Conservation (phyloP, 1,284 basidiomycete species). For the Stygiomarasmius scandens region DNA sequence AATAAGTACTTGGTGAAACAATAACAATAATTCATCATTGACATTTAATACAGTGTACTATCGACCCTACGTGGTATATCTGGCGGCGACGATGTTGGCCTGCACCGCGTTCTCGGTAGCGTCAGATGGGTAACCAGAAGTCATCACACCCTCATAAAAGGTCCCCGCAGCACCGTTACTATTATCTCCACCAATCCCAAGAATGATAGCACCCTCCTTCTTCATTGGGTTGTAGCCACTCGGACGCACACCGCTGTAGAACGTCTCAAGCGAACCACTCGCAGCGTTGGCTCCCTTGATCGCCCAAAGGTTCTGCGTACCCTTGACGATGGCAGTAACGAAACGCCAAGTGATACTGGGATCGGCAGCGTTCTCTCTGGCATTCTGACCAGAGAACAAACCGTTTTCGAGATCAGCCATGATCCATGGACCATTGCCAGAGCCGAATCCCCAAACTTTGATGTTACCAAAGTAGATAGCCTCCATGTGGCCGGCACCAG, state of each 20-base stretch:
- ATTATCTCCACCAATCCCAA: conserved; percentile 4
- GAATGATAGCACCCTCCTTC: conserved; percentile 14
- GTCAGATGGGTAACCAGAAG: no score
- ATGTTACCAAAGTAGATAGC: conserved; percentile 1
- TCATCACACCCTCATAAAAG: no score
- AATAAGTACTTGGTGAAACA: no score
- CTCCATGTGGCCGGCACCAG: background rate
- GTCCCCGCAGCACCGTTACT: no score
- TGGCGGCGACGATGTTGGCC: no score
- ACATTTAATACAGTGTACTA: no score
- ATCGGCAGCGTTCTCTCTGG: background rate
- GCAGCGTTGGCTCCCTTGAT: conserved; percentile 9
- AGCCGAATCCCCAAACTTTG: background rate
- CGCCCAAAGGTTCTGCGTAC: conserved; percentile 1
- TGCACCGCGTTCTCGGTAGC: no score
- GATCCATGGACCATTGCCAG: conserved; percentile 2
- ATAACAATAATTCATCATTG: no score
- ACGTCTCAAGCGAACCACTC: background rate
- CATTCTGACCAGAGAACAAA: background rate
- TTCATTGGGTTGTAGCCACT: background rate
- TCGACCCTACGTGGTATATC: no score
- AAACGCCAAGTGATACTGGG: conserved; percentile 6
- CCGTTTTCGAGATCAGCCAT: background rate
- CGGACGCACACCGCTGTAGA: background rate
- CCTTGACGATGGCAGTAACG: conserved; percentile 13